phyloP scores from a whole-genome alignment of 1,139 yeast genomes.

The Yamadazyma diddensiae region DNA sequence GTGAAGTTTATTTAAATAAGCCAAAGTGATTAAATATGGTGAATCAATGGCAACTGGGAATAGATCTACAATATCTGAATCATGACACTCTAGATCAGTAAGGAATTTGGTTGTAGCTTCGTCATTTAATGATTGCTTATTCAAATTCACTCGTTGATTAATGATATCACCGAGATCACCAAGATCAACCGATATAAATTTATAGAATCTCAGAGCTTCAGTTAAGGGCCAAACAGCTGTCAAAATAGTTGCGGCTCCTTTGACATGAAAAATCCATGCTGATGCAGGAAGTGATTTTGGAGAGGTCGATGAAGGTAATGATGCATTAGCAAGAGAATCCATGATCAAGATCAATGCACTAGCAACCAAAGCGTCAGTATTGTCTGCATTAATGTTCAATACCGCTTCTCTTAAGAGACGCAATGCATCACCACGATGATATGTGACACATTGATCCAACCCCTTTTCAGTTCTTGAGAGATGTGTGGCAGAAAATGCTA shows the following conservation, averaged over 20 bases:
- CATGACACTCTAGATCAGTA: constrained; percentile 77
- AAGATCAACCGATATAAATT: constrained; percentile 74
- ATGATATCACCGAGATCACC: constrained; percentile 82
- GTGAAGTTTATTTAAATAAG: constrained; percentile 80
- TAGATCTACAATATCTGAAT: constrained; percentile 76
- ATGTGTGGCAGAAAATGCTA: constrained; percentile 92
- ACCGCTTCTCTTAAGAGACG: constrained; percentile 81
- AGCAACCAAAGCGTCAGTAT: constrained; percentile 91
- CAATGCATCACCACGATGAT: constrained; percentile 85
- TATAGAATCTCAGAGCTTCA: constrained; percentile 68
- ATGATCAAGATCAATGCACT: constrained; percentile 83
- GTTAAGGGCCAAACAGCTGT: constrained; percentile 95
- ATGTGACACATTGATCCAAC: constrained; percentile 77
- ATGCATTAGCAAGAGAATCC: constrained; percentile 93
- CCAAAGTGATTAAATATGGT: constrained; percentile 82
- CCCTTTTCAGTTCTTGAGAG: constrained; percentile 74
- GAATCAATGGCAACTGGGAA: constrained; percentile 83
- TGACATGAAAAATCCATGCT: constrained; percentile 96
- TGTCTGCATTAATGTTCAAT: constrained; percentile 73
- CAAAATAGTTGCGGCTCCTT: constrained; percentile 92
- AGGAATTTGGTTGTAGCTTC: constrained; percentile 29
- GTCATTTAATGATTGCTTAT: constrained; percentile 14
- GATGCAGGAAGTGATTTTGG: constrained; percentile 78
- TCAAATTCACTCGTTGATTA: constrained; percentile 41
- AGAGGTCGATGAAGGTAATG: constrained; percentile 62